Base-by-base conservation (phyloP, 768 basidiomycete species). In the Rhodocollybia butyracea region DNA sequence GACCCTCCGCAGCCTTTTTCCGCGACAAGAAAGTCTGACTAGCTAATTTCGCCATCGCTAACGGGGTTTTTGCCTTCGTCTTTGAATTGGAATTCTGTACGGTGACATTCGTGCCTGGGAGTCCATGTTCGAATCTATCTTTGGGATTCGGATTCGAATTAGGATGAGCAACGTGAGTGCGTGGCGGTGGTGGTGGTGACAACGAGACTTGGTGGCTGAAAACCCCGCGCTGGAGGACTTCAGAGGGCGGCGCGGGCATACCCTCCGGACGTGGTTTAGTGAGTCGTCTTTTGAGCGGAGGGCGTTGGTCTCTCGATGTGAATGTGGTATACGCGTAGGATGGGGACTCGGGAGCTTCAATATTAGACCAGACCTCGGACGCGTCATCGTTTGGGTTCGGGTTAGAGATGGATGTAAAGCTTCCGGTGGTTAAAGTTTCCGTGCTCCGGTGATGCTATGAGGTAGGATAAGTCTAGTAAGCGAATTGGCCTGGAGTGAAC, bases 221-320 rank as follows among this genome's bases (percentile, higher is more conserved):
- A 7, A 47, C 42, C 21, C 50, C 34, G n/a, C 55, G 39, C 29
- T 41, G 32, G n/a, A 56, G 46, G 7, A 56, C 55, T 48, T 56
- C 55, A 12, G 46, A 47, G 12, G 55, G 55, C 6, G 55, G 55
- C 17, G 46, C 55, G 26, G 55, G 55, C 13, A 56, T 27, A n/a
- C 50, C 46, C 22, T 46, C 32, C 7, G 55, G 55, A 22, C 55
- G 39, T 19, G 40, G 46, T 47, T 56, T 56, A 19, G 30, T 26
- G 21, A 56, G 46, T 34, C 55, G 55, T 40, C n/a, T 41, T 12
- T 29, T 45, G 15, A 17, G n/a, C 10, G n/a, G 45, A 26, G 26
- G 24, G 5, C n/a, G 36, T 56, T 56, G 46, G 8, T 47, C 26
- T 38, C n/a, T n/a, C n/a, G n/a, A n/a, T n/a, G n/a, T 45, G 46